These are phyloP conservation scores for Pseudogymnoascus sp. DNA, from an alignment of 2,329 filamentous ascomycete species.

Conservation along the genomic window DNA sequence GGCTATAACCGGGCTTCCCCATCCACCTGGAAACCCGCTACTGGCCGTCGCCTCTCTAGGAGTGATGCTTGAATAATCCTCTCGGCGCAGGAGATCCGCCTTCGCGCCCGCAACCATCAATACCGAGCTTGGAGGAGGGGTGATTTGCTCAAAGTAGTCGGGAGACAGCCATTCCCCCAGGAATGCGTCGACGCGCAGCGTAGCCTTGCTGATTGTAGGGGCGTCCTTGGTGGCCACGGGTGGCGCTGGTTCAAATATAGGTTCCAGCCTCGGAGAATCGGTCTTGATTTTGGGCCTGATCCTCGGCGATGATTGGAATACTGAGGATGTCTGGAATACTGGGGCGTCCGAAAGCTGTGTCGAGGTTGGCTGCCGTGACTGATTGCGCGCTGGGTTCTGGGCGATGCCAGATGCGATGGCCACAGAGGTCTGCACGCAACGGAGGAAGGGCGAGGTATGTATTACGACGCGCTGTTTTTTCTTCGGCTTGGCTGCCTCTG, in stretches of 20 bases:
- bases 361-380: conserved; percentile 21
- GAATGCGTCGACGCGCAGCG: conserved; percentile 80
- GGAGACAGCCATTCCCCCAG: conserved; percentile 92
- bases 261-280: conserved; percentile 22
- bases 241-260: conserved; percentile 23
- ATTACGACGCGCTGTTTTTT: conserved; percentile 70
- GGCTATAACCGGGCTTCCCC: conserved; percentile 25
- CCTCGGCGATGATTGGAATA: conserved; percentile 24
- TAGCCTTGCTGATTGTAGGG: conserved; percentile 41
- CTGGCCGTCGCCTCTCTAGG: conserved; percentile 19
- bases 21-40: conserved; percentile 31
- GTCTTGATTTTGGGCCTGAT: conserved; percentile 20
- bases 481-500: conserved; percentile 33
- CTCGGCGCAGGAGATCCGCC: conserved; percentile 69
- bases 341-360: conserved; percentile 13
- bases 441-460: conserved; percentile 86
- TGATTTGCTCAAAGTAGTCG: conserved; percentile 88
- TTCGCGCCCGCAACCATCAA: conserved; percentile 88
- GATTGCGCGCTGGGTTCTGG: conserved; percentile 39
- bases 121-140: conserved; percentile 73
- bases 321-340: conserved; percentile 2
- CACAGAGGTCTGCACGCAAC: conserved; percentile 87
- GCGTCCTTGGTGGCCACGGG: conserved; percentile 14
- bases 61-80: conserved; percentile 48
- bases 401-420: conserved; percentile 80